Percentiles rank a stretch among this genome's conserved stretches.
phyloP scores from a whole-genome alignment of 2,329 filamentous ascomycete species.

The Aspergillus ustus region DNA sequence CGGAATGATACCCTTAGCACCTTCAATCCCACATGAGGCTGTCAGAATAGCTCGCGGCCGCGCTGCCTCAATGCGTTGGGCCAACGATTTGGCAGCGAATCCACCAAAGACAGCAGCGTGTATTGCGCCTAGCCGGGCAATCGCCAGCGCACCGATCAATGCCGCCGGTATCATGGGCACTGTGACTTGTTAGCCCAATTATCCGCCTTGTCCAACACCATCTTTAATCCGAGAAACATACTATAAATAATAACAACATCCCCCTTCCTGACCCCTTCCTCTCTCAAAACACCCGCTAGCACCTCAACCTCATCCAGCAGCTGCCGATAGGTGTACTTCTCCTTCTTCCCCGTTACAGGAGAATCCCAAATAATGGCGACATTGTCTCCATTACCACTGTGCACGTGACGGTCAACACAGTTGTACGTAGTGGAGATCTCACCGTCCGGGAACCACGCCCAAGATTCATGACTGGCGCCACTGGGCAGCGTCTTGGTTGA shows the following conservation, averaged over 20 bases:
- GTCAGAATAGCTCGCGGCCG: constrained; percentile 78
- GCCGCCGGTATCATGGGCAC: constrained; percentile 96
- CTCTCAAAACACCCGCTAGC: constrained; percentile 78
- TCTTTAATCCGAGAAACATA: constrained; percentile 44
- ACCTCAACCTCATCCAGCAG: constrained; percentile 80
- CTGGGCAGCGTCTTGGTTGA: constrained; percentile 65
- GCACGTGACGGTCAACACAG: constrained; percentile 87
- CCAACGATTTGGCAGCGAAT: constrained; percentile 79
- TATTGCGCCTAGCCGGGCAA: constrained; percentile 79
- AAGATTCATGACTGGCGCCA: constrained; percentile 71
- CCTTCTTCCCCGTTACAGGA: constrained; percentile 75
- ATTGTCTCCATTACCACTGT: constrained; percentile 71
- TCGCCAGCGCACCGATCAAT: constrained; percentile 82
- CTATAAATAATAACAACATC: constrained; percentile 92
- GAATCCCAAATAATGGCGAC: constrained; percentile 87
- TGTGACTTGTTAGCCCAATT: constrained; percentile 37
- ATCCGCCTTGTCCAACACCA: neutral
- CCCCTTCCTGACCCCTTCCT: constrained; percentile 80
- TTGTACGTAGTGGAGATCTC: constrained; percentile 93
- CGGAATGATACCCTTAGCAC: constrained; percentile 75
- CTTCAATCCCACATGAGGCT: constrained; percentile 90
- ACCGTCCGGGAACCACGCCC: constrained; percentile 89
- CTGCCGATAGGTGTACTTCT: constrained; percentile 73
- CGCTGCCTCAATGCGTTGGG: constrained; percentile 85
- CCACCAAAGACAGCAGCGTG: constrained; percentile 94